phyloP scores from a whole-genome alignment of 139 green algal species.

The Coelastrella sp. region DNA sequence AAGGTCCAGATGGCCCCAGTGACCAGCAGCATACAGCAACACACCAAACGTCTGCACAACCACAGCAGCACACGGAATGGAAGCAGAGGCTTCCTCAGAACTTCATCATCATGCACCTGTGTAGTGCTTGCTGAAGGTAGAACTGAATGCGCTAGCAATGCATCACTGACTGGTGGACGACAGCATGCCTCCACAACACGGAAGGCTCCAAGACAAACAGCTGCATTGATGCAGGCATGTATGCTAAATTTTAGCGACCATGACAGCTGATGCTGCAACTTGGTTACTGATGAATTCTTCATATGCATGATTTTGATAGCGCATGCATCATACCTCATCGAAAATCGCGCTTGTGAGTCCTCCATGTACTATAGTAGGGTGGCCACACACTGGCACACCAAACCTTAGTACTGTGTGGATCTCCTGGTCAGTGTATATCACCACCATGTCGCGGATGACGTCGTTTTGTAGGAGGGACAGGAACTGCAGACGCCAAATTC shows the following conservation, averaged over 20 bases:
- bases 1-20: slow-evolving; percentile 24
- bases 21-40: slow-evolving; percentile 35
- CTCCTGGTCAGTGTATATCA: slow-evolving; percentile 14
- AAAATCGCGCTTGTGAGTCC: slow-evolving; percentile 22
- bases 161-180: too few relatives aligned
- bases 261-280: too few relatives aligned
- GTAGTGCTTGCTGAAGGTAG: too few relatives aligned
- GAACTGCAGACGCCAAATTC: neutral
- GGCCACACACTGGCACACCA: slow-evolving; percentile 35
- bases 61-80: neutral
- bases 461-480: slow-evolving; percentile 34
- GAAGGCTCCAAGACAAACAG: too few relatives aligned
- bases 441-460: slow-evolving; percentile 25
- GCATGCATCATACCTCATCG: slow-evolving; percentile 1
- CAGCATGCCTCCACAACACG: too few relatives aligned
- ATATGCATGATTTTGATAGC: too few relatives aligned
- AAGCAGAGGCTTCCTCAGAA: neutral
- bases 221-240: too few relatives aligned
- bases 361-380: slow-evolving; percentile 43
- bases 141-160: too few relatives aligned
- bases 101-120: too few relatives aligned
- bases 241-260: too few relatives aligned
- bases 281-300: too few relatives aligned
- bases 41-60: slow-evolving; percentile 31
- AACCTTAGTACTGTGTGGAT: slow-evolving; percentile 4